phyloP scores from a whole-genome alignment of 306 rosid species.

The Potentilla sterilis region DNA sequence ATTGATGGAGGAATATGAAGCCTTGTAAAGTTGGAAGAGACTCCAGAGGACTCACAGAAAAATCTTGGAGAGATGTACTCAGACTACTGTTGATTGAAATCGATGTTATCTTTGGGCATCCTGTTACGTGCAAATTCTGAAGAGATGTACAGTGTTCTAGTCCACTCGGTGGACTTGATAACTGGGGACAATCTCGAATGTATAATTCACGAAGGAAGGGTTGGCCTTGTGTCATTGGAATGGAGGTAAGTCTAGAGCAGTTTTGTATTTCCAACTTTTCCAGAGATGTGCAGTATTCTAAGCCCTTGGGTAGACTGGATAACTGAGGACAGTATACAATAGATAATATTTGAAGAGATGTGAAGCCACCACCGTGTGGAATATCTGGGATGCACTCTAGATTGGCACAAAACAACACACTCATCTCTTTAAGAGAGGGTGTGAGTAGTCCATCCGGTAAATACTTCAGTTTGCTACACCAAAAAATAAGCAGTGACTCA shows the following conservation, averaged over 20 bases:
- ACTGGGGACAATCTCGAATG: too few relatives aligned
- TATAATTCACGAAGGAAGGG: not conserved
- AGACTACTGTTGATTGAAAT: too few relatives aligned
- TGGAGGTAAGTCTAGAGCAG: not conserved
- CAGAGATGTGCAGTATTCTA: not conserved
- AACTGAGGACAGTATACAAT: too few relatives aligned
- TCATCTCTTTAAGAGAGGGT: not conserved
- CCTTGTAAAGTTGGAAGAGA: not conserved
- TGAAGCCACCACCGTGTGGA: too few relatives aligned
- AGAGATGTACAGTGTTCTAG: not conserved
- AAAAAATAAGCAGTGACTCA: too few relatives aligned
- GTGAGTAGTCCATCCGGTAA: too few relatives aligned
- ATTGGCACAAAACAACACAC: rapidly evolving
- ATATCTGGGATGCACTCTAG: not conserved
- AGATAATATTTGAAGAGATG: not conserved
- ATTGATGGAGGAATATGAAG: not conserved
- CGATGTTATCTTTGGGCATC: too few relatives aligned
- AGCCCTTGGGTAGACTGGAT: not conserved
- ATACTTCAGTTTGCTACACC: too few relatives aligned
- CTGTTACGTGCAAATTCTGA: too few relatives aligned
- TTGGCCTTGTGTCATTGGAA: not conserved
- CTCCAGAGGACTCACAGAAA: not conserved
- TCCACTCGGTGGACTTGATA: too few relatives aligned
- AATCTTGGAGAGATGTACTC: too few relatives aligned
- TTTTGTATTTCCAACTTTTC: too few relatives aligned